Base-by-base conservation (phyloP, 306 rosid species). In the Casuarina equisetifolia region DNA sequence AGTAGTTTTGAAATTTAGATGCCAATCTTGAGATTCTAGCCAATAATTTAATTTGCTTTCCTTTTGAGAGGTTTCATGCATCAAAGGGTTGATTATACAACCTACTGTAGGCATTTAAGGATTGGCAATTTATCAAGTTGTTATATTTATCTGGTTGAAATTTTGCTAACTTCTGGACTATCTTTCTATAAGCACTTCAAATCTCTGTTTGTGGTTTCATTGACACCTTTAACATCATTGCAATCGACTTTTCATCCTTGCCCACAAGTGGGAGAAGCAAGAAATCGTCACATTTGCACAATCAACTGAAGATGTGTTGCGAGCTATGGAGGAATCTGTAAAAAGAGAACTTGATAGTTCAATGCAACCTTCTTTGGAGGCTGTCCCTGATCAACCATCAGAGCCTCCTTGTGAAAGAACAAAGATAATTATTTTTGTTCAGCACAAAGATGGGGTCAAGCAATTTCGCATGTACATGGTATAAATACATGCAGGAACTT, bases 381-480 rank as follows among this genome's bases (percentile, higher is more conserved):
- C 43, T 50, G 82, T 13, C 9, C 84, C 55, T 5, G 85, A 85
- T 13, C 82, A 87, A 81, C 32, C 1, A 25, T 25, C 32, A 25
- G 1, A 25, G 32, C 1, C 32, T 25, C 32, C 32, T 25, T 25
- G 73, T 74, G 93, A 89, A 69, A 85, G 98, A 78, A 80, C 75
- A 48, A 91, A 92, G 84, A 86, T 95, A 64, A 80, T 95, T 75
- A 84, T 95, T 81, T 88, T 91, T 63, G 67, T 95, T 43, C 97
- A 91, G 64, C 94, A 86, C 78, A 92, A 88, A 87, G 90, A 86
- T 46, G 97, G 81, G 50, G 69, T 20, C 10, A 92, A 88, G 86
- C 97, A 91, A 71, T 80, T 88, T 85, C 95, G 97, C 19, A 63
- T 95, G 69, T 95, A 76, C 79, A 75, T 71, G 93, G 98, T 95